phyloP scores from a whole-genome alignment of 208 protist species.

The Angomonas ambiguus region DNA sequence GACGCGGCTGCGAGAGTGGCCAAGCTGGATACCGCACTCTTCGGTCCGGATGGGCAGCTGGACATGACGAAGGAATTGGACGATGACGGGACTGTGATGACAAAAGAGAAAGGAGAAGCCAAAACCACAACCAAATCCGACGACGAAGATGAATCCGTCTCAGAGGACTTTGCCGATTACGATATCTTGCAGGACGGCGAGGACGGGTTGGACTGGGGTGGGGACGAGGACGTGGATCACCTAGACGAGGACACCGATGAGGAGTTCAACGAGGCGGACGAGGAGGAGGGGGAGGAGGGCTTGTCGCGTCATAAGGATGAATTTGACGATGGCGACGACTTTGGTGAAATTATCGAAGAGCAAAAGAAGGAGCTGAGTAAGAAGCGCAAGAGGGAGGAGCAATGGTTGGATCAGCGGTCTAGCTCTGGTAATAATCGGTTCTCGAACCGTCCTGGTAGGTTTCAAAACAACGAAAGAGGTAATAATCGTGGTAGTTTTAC shows the following conservation, averaged over 20 bases:
- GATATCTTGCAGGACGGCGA: slow-evolving; percentile 32
- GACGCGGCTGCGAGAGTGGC: slow-evolving; percentile 70
- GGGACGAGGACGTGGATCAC: slow-evolving; percentile 12
- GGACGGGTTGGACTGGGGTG: slow-evolving; percentile 17
- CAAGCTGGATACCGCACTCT: slow-evolving; percentile 66
- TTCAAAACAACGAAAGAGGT: too few species aligned
- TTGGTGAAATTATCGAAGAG: slow-evolving; percentile 70
- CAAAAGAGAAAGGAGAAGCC: slow-evolving; percentile 23
- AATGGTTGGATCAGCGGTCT: slow-evolving; percentile 60
- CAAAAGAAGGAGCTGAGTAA: slow-evolving; percentile 52
- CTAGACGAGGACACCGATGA: slow-evolving; percentile 23
- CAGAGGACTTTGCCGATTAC: slow-evolving; percentile 56
- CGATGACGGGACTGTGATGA: neutral
- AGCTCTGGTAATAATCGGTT: slow-evolving; percentile 10
- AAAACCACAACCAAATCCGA: slow-evolving; percentile 8
- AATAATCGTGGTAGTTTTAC: neutral
- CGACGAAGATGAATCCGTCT: slow-evolving; percentile 28
- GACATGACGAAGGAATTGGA: slow-evolving; percentile 1
- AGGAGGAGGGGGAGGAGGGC: slow-evolving; percentile 23
- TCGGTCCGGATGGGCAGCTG: slow-evolving; percentile 58
- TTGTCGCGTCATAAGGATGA: slow-evolving; percentile 22
- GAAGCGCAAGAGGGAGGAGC: slow-evolving; percentile 66
- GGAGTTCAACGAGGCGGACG: slow-evolving; percentile 27
- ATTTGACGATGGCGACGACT: slow-evolving; percentile 74
- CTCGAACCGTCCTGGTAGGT: slow-evolving; percentile 14